These are phyloP conservation scores for Meripilus lineatus DNA, from an alignment of 1,284 basidiomycete genomes.

Conservation along the genomic window DNA sequence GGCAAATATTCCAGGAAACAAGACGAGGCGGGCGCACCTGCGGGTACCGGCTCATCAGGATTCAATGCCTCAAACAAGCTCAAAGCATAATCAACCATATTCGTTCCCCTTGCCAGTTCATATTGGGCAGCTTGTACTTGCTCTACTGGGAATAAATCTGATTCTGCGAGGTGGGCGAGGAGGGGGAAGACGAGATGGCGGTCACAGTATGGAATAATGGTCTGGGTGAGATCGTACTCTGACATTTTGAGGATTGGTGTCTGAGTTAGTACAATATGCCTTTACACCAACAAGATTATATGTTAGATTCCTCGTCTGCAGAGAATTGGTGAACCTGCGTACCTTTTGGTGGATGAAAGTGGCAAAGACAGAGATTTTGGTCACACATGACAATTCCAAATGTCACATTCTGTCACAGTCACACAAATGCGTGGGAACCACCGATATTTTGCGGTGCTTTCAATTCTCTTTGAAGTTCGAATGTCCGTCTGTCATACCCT, in stretches of 20 bases:
- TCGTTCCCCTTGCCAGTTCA: slow-evolving; percentile 95
- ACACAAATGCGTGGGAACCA: too few relatives aligned
- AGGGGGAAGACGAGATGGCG: slow-evolving; percentile 92
- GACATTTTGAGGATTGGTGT: slow-evolving; percentile 59
- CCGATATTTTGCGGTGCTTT: too few relatives aligned
- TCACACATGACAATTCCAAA: too few relatives aligned
- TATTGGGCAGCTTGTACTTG: slow-evolving; percentile 87
- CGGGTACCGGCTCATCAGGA: slow-evolving; percentile 62
- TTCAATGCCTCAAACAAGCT: slow-evolving; percentile 75
- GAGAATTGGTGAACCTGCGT: too few relatives aligned
- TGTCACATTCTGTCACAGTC: too few relatives aligned
- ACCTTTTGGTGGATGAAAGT: too few relatives aligned
- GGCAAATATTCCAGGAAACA: background rate
- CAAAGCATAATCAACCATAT: slow-evolving; percentile 92
- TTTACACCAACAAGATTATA: too few relatives aligned
- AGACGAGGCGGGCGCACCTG: slow-evolving; percentile 41
- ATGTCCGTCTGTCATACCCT: too few relatives aligned
- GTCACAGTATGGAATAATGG: slow-evolving; percentile 90
- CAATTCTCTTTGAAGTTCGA: too few relatives aligned
- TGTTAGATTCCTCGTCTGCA: too few relatives aligned
- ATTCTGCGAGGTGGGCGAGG: slow-evolving; percentile 80
- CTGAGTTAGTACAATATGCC: too few relatives aligned
- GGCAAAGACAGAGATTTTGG: too few relatives aligned
- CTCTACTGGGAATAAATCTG: slow-evolving; percentile 66
- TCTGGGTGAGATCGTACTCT: slow-evolving; percentile 86